Evolutionary conservation across 371 early-diverging fungal genomes (phyloP).

Genomic region (Mucor plumbeus): DNA sequence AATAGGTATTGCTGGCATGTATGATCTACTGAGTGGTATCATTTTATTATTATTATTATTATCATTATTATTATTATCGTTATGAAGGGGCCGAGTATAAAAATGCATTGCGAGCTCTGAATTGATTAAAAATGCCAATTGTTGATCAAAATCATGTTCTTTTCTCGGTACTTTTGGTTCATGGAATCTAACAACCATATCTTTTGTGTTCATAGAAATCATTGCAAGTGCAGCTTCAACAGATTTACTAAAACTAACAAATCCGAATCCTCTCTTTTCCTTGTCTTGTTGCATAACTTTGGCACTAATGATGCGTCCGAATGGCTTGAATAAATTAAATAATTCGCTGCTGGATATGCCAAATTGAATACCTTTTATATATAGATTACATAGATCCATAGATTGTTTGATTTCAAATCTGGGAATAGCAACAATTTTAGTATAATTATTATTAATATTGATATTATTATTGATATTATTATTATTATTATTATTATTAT

Average conservation of each 20-base stretch:
- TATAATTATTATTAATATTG: neutral
- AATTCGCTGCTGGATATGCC: constrained; percentile 46
- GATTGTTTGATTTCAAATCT: constrained; percentile 17
- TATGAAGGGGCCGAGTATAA: neutral
- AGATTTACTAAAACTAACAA: constrained; percentile 85
- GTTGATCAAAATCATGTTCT: constrained; percentile 17
- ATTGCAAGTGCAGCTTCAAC: constrained; percentile 88
- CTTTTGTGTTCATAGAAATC: constrained; percentile 71
- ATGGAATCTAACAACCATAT: constrained; percentile 25
- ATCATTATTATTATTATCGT: no score
- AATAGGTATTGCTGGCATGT: neutral
- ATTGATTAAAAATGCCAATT: constrained; percentile 2
- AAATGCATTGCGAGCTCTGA: constrained; percentile 9
- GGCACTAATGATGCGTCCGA: constrained; percentile 93
- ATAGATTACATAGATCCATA: constrained; percentile 40
- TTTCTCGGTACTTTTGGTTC: constrained; percentile 21
- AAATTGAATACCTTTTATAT: constrained; percentile 52
- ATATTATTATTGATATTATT: no score
- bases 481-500: neutral
- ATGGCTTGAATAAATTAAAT: constrained; percentile 61
- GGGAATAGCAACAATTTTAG: constrained; percentile 7
- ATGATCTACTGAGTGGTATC: neutral
- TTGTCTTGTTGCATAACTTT: constrained; percentile 95
- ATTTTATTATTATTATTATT: constrained; percentile 2
- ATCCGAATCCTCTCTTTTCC: constrained; percentile 83